Evolutionary conservation across 148 eudicot genomes (phyloP).

Genomic region (Pouteria glomerata): DNA sequence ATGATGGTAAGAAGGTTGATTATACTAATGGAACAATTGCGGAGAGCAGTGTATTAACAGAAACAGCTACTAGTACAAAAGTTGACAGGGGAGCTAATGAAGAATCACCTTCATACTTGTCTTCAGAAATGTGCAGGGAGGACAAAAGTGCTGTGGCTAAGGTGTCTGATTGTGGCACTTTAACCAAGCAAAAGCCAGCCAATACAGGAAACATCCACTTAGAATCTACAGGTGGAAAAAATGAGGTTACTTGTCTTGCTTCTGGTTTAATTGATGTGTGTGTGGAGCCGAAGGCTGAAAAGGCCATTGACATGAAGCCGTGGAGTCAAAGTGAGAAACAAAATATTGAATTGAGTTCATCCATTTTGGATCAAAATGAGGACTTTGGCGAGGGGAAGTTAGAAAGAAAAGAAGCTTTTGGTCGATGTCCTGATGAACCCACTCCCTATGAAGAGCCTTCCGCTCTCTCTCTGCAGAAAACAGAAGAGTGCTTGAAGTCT

Average conservation of each 20-base stretch:
- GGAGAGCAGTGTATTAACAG: constrained; percentile 7
- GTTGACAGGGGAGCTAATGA: constrained; percentile 13
- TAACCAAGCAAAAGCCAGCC: constrained; percentile 3
- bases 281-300: constrained; percentile 9
- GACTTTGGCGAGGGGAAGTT: constrained; percentile 2
- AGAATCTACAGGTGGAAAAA: constrained; percentile 6
- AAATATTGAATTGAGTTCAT: constrained; percentile 2
- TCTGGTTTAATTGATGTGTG: constrained; percentile 12
- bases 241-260: constrained; percentile 7
- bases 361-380: constrained; percentile 3
- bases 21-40: constrained; percentile 2
- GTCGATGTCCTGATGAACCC: constrained; percentile 4
- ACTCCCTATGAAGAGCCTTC: constrained; percentile 6
- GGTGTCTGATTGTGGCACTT: constrained; percentile 6
- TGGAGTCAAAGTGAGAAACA: constrained; percentile 5
- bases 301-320: constrained; percentile 8
- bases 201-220: neutral
- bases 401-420: constrained; percentile 10
- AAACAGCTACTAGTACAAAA: constrained; percentile 13
- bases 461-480: constrained; percentile 5
- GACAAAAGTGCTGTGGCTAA: constrained; percentile 6
- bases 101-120: constrained; percentile 24
- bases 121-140: constrained; percentile 19
- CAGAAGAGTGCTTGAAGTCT: constrained; percentile 4
- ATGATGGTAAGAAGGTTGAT: neutral